phyloP scores from a whole-genome alignment of 179 eudicot species.

The Gypsophila paniculata region DNA sequence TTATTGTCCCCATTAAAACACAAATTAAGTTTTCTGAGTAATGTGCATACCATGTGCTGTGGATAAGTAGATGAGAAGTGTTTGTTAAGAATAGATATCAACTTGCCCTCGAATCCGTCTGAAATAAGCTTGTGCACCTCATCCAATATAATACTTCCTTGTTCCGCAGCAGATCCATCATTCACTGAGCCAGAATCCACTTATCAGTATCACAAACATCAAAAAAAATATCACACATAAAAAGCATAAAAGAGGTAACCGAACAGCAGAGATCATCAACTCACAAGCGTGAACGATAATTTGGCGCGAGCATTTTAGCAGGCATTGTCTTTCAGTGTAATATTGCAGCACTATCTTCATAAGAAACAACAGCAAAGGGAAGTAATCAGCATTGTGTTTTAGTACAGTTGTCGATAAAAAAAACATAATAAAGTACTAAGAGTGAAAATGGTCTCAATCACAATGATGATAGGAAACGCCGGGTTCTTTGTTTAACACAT shows the following conservation, averaged over 20 bases:
- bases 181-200: constrained; percentile 44
- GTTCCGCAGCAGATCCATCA: constrained; percentile 40
- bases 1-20: neutral
- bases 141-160: constrained; percentile 37
- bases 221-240: neutral
- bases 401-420: neutral
- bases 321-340: constrained; percentile 89
- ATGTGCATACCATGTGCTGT: constrained; percentile 63
- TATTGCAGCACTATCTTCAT: constrained; percentile 82
- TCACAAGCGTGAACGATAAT: constrained; percentile 71
- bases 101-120: constrained; percentile 67
- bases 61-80: constrained; percentile 56
- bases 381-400: constrained; percentile 19
- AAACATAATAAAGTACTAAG: neutral
- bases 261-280: constrained; percentile 24
- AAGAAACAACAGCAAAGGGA: constrained; percentile 22
- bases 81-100: constrained; percentile 50
- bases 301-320: constrained; percentile 87
- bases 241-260: neutral
- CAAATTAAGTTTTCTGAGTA: neutral
- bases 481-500: neutral
- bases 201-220: neutral
- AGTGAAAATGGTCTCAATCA: neutral
- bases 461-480: neutral
- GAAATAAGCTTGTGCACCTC: constrained; percentile 58